A percentile compares a stretch with the other conserved stretches of the same genome.
These are phyloP conservation scores for Tulasnella sp. DNA, from an alignment of 768 basidiomycete species.

Conservation along the genomic window DNA sequence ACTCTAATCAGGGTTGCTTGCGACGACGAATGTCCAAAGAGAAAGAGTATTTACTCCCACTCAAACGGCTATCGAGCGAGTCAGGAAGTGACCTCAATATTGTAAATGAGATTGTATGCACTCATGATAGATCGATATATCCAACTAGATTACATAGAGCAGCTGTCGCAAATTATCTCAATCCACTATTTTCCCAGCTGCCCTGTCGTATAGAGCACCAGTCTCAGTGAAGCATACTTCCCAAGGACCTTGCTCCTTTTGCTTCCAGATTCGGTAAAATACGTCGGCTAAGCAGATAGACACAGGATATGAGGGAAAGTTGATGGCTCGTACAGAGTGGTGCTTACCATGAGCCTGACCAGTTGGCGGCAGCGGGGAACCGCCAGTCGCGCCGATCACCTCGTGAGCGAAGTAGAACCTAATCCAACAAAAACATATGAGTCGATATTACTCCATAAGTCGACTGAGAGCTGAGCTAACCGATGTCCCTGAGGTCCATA, in stretches of 20 bases:
- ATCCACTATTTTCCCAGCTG: background rate
- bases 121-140: too few species aligned
- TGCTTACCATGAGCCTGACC: background rate
- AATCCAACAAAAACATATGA: too few species aligned
- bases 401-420: conserved; percentile 25
- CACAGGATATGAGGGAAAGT: background rate
- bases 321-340: background rate
- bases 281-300: background rate
- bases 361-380: background rate
- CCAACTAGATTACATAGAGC: too few species aligned
- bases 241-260: background rate
- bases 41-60: too few species aligned
- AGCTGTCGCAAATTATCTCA: background rate
- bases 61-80: too few species aligned
- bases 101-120: too few species aligned
- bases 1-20: too few species aligned
- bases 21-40: too few species aligned
- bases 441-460: too few species aligned
- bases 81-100: too few species aligned
- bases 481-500: conserved; percentile 21
- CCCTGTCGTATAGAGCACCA: background rate
- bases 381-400: background rate
- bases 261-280: background rate
- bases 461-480: too few species aligned
- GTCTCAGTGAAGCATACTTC: background rate